phyloP scores from a whole-genome alignment of 805 yeast genomes.

The Cyberlindnera mrakii region DNA sequence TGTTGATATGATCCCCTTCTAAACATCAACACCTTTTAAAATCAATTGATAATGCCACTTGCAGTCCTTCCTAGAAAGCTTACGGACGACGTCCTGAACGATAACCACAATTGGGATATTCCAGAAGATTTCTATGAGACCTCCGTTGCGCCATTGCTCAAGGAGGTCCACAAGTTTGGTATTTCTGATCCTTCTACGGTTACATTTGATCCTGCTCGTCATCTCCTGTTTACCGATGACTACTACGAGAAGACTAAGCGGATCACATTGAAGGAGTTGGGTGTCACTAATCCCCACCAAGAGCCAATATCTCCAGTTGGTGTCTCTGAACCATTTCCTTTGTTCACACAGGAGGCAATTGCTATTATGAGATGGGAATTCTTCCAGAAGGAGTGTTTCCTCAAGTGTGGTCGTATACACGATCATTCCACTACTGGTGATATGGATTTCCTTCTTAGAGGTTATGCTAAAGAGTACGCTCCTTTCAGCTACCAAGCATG shows the following conservation, averaged over 20 bases:
- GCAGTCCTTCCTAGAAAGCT: constrained; percentile 7
- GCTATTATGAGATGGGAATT: constrained; percentile 53
- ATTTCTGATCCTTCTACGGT: constrained; percentile 20
- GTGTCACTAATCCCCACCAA: constrained; percentile 29
- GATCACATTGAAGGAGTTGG: constrained; percentile 44
- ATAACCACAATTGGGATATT: constrained; percentile 13
- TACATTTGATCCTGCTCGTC: constrained; percentile 32
- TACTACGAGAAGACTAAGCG: constrained; percentile 31
- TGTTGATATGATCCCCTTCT: too few relatives aligned
- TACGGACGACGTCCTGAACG: constrained; percentile 13
- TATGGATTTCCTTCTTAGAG: constrained; percentile 43
- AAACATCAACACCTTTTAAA: not conserved
- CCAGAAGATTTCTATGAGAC: constrained; percentile 12
- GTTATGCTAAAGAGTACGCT: constrained; percentile 38
- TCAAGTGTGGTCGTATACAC: constrained; percentile 37
- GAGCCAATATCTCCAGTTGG: constrained; percentile 50
- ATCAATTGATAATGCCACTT: constrained; percentile 4
- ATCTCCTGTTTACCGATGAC: constrained; percentile 33
- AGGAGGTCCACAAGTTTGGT: constrained; percentile 10
- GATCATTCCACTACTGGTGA: constrained; percentile 41
- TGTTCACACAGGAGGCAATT: constrained; percentile 55
- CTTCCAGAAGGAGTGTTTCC: constrained; percentile 39
- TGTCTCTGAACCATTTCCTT: constrained; percentile 53
- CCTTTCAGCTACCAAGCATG: constrained; percentile 53
- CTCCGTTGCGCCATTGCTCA: constrained; percentile 9